Percentiles rank a stretch among this genome's conserved stretches.
phyloP scores from a whole-genome alignment of 352 stramenopile species.

The Phytophthora brassicae region DNA sequence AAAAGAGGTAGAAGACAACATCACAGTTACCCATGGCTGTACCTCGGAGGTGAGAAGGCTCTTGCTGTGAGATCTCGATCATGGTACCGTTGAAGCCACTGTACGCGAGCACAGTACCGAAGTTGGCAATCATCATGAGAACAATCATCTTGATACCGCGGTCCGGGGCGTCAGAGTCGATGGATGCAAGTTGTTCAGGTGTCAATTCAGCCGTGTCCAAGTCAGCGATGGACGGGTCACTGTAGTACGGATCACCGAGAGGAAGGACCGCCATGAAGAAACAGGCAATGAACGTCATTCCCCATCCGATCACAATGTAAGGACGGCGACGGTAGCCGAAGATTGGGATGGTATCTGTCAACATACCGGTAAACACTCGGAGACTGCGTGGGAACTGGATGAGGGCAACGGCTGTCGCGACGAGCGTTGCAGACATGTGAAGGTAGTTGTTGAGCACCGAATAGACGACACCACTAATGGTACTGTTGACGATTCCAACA shows the following conservation, averaged over 20 bases:
- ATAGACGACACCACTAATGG: conserved; percentile 51
- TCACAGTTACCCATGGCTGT: conserved; percentile 40
- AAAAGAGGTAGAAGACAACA: conserved; percentile 40
- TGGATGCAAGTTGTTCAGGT: conserved; percentile 33
- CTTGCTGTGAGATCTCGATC: conserved; percentile 63
- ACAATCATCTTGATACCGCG: conserved; percentile 57
- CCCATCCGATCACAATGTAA: conserved; percentile 80
- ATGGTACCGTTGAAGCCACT: conserved; percentile 66
- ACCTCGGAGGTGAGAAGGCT: conserved; percentile 41
- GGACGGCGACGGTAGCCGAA: conserved; percentile 76
- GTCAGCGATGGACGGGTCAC: conserved; percentile 34
- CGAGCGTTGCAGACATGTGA: conserved; percentile 55
- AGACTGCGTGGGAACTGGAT: conserved; percentile 54
- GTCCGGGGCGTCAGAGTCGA: conserved; percentile 48
- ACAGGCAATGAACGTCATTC: conserved; percentile 38
- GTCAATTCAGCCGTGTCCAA: conserved; percentile 33
- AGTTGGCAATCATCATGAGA: conserved; percentile 70
- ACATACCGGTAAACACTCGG: conserved; percentile 65
- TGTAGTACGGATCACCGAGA: conserved; percentile 54
- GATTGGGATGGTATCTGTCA: conserved; percentile 80
- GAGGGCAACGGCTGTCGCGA: conserved; percentile 50
- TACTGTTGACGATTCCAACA: conserved; percentile 54
- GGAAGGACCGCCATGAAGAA: conserved; percentile 52
- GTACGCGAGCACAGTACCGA: conserved; percentile 78
- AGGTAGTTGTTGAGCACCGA: conserved; percentile 65